Conservation (phyloP, 441 rosid species). For the Erodium chrysanthum region DNA sequence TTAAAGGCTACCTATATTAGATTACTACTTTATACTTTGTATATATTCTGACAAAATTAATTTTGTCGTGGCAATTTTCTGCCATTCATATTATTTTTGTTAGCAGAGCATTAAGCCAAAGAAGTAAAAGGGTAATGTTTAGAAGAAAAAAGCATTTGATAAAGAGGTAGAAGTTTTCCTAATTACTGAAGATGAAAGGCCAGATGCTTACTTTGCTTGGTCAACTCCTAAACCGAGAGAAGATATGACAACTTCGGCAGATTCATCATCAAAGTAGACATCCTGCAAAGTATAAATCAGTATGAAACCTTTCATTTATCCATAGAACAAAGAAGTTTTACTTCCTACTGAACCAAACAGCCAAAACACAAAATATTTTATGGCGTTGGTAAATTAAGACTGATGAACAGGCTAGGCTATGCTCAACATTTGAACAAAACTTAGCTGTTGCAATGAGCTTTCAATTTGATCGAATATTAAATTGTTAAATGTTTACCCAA, state of each 20-base stretch:
- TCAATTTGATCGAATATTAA: not conserved
- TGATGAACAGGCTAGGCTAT: not conserved
- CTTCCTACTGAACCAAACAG: constrained; percentile 12
- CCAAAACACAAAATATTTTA: not conserved
- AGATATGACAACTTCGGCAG: constrained; percentile 97
- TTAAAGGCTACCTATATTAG: not conserved
- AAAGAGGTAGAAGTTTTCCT: not conserved
- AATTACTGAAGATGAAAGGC: not conserved
- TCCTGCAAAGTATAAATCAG: constrained; percentile 43
- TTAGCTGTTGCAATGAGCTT: not conserved
- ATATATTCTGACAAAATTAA: not conserved
- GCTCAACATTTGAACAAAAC: not conserved
- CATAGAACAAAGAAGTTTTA: constrained; percentile 11
- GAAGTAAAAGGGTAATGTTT: not conserved
- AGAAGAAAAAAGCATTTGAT: not conserved
- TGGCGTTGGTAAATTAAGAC: not conserved
- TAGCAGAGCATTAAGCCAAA: not conserved
- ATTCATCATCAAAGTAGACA: constrained; percentile 96
- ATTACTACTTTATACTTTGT: not conserved
- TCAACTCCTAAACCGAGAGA: constrained; percentile 88
- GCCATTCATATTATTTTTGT: not conserved
- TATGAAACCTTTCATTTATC: constrained; percentile 20
- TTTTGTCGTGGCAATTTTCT: not conserved
- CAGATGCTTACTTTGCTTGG: constrained; percentile 53
- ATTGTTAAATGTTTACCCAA: not conserved